Conservation (phyloP, 2,329 filamentous ascomycete genomes). For the Diaporthe nobilis region DNA sequence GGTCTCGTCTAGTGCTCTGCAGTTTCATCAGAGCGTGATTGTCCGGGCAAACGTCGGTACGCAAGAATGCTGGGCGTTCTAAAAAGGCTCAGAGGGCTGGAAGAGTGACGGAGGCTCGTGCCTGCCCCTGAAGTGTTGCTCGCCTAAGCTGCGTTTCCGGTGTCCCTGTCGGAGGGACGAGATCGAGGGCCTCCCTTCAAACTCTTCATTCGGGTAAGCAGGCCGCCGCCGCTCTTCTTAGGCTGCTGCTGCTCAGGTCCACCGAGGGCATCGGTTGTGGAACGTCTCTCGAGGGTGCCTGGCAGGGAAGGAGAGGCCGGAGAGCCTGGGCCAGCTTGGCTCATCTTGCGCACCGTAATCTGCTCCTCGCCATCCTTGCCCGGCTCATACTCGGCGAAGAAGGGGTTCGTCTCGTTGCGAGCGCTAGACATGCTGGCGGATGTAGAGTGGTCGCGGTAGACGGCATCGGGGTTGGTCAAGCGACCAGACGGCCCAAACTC, state of each 20-base stretch:
- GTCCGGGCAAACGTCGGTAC: background rate
- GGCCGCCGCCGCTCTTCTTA: slow-evolving; percentile 72
- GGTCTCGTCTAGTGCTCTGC: slow-evolving; percentile 11
- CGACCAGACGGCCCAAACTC: slow-evolving; percentile 72
- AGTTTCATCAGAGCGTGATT: slow-evolving; percentile 19
- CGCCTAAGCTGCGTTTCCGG: slow-evolving; percentile 31
- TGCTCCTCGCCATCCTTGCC: slow-evolving; percentile 67
- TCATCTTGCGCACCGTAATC: slow-evolving; percentile 61
- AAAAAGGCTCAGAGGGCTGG: background rate
- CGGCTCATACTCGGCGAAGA: slow-evolving; percentile 84
- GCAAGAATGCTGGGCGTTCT: background rate
- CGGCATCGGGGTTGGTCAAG: slow-evolving; percentile 68
- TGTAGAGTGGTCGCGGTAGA: slow-evolving; percentile 53
- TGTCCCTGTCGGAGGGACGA: slow-evolving; percentile 38
- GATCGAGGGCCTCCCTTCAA: slow-evolving; percentile 74
- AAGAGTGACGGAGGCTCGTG: slow-evolving; percentile 22
- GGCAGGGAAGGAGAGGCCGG: slow-evolving; percentile 72
- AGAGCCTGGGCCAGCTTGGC: slow-evolving; percentile 55
- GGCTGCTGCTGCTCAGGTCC: slow-evolving; percentile 57
- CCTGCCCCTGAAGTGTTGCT: background rate
- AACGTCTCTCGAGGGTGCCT: slow-evolving; percentile 73
- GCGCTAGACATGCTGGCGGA: slow-evolving; percentile 51
- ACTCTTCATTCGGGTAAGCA: slow-evolving; percentile 85
- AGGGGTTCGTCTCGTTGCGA: slow-evolving; percentile 76
- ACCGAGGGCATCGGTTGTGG: slow-evolving; percentile 69